Evolutionary conservation across 768 basidiomycete genomes (phyloP), one percentile per base, ranked within the genome.

Genomic region (Albatrellus ellisii): DNA sequence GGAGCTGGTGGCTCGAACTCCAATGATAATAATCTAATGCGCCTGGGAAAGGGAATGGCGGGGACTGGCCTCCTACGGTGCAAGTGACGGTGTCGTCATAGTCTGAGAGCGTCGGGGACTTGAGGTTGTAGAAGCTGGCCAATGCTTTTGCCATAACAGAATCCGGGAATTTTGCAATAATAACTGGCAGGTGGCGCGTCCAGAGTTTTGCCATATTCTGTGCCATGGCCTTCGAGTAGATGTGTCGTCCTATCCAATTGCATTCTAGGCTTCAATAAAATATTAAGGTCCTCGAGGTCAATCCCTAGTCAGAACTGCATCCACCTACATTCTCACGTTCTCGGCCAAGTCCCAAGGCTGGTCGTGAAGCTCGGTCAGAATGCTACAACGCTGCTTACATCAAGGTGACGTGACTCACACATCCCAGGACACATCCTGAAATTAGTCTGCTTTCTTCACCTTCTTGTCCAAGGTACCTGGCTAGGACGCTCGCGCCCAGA

Each of bases 401-500:
- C n/a, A 25, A 46, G 44, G 45, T 46, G 52, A 44, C 43, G 18
- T 42, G 34, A 67, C 81, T 58, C 62, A 90, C 80, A 60, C 86
- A 85, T 56, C 66, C 85, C 14, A 90, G 62, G 14, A 70, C 73
- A 61, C 78, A 80, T 24, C 73, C 83, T 4, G 78, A 74, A 41
- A 60, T 60, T 25, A 90, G 58, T 45, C 81, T 72, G 52, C 75
- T 73, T 17, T 63, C 53, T 27, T 65, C 65, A 11, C 83, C 78
- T 56, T 94, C 84, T 61, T 94, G 82, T 4, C 83, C 89, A 39
- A 92, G 63, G 59, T 95, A 95, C 47, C 87, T 72, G 26, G 89
- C 83, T 51, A 98, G 62, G 26, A 97, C 83, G 56, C 87, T 89
- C 32, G 91, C 85, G 32, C 94, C 95, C 27, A 99, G 73, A 4